Evolutionary conservation across 164 flowering plant species (phyloP), one percentile per base, ranked within the genome.

Genomic region (Nymphaea colorata): DNA sequence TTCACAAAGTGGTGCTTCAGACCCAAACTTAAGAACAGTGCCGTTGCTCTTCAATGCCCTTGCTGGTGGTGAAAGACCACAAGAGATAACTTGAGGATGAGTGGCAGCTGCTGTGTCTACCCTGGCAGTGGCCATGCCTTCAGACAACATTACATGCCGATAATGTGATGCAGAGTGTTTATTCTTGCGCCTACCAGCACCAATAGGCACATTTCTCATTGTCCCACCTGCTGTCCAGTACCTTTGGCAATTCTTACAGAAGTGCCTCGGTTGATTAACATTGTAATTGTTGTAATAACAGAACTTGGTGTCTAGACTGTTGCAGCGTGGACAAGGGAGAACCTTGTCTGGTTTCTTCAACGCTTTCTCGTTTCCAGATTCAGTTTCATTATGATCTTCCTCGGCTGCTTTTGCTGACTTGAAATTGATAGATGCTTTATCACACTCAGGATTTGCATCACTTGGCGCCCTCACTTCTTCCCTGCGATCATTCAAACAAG

Each of bases 1-100:
- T 44, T 85, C 78, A 64, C 80, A 80, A 3, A 77, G 80, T 43
- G 80, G 77, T 43, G 76, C 70, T 47, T 82, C 84, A 17, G 76
- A 44, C n/a, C 84, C 82, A 75, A 79, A 79, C 12, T 80, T 81
- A 7, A 81, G 68, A 36, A 79, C 79, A 2, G 67, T 75, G n/a
- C 78, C 77, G 57, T 68, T 76, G 57, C 68, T 81, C 11, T 64
- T 64, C n/a, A 68, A 41, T 70, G 74, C 72, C 66, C 68, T 67
- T 8, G 72, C 53, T 64, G 76, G 45, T 16, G 75, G 41, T 14
- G 83, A 16, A 12, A 72, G 16, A 47, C 69, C 72, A 41, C 71
- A 64, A 10, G 82, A 47, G 15, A 70, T 55, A 57, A 70, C 69
- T 17, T 76, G 80, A 43, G 76, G 78, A 66, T 44, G 80, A 4